phyloP scores from a whole-genome alignment of 2,329 filamentous ascomycete genomes.

The Zarea fungicola region DNA sequence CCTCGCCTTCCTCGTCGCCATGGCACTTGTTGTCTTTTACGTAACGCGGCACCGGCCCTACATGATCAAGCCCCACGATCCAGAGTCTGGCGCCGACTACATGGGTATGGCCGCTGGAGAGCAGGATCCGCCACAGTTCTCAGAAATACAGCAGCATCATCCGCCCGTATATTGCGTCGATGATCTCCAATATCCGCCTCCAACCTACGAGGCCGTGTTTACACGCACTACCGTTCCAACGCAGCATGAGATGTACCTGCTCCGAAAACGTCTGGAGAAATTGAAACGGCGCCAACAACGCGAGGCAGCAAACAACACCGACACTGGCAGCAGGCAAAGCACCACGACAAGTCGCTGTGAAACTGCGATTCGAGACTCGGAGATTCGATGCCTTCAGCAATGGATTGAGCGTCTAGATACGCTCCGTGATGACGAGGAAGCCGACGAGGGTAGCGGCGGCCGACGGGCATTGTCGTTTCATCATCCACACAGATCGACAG shows the following conservation, averaged over 20 bases:
- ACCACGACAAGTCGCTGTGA: too few relatives aligned
- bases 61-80: neutral
- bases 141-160: neutral
- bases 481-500: too few relatives aligned
- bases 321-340: too few relatives aligned
- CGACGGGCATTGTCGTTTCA: too few relatives aligned
- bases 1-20: neutral
- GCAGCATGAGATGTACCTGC: neutral
- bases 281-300: neutral
- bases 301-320: neutral
- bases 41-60: neutral
- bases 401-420: conserved; percentile 16
- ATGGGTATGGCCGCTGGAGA: neutral
- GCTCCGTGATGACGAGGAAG: neutral
- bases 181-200: conserved; percentile 14
- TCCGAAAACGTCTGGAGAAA: conserved; percentile 3
- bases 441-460: neutral
- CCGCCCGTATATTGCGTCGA: conserved; percentile 14
- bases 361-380: conserved; percentile 10
- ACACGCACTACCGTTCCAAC: neutral
- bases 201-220: conserved; percentile 12
- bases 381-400: conserved; percentile 10
- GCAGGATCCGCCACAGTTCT: neutral
- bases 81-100: neutral
- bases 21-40: neutral